Conservation (phyloP, 768 basidiomycete genomes). For the Filobasidium floriforme region DNA sequence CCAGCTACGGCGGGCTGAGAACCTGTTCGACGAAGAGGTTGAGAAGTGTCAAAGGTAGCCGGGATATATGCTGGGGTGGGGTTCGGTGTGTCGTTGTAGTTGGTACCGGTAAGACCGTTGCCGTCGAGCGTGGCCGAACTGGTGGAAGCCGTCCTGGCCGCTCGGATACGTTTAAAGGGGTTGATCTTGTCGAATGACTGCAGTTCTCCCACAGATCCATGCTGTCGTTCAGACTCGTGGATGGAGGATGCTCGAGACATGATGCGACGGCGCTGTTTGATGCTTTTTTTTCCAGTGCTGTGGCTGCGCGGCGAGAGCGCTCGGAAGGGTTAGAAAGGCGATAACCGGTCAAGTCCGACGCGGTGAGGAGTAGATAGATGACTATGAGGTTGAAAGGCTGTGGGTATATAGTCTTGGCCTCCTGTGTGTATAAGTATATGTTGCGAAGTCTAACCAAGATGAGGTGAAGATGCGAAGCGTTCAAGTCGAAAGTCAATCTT, state of each 20-base stretch:
- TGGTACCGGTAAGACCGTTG: background rate
- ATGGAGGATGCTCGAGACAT: conserved; percentile 10
- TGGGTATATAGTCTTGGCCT: too few species aligned
- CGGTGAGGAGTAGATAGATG: too few species aligned
- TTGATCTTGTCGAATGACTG: conserved; percentile 6
- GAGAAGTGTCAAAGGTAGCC: background rate
- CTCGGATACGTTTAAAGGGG: background rate
- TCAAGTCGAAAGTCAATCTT: too few species aligned
- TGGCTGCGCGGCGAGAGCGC: too few species aligned
- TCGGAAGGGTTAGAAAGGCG: too few species aligned
- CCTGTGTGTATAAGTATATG: too few species aligned
- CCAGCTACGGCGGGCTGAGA: conserved; percentile 3
- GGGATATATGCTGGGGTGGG: conserved; percentile 2
- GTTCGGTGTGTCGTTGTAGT: background rate
- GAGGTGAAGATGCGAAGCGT: too few species aligned
- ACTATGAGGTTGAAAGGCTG: too few species aligned
- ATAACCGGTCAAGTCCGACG: too few species aligned
- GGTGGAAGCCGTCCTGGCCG: background rate
- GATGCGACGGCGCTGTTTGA: background rate
- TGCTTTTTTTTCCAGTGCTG: too few species aligned
- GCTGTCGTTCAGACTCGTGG: background rate
- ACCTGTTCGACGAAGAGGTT: background rate
- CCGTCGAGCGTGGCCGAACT: background rate
- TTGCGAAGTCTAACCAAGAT: too few species aligned
- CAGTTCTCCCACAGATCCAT: background rate